Evolutionary conservation across 306 rosid species (phyloP), one percentile per base, ranked within the genome.

Genomic region (Cucumis hystrix): DNA sequence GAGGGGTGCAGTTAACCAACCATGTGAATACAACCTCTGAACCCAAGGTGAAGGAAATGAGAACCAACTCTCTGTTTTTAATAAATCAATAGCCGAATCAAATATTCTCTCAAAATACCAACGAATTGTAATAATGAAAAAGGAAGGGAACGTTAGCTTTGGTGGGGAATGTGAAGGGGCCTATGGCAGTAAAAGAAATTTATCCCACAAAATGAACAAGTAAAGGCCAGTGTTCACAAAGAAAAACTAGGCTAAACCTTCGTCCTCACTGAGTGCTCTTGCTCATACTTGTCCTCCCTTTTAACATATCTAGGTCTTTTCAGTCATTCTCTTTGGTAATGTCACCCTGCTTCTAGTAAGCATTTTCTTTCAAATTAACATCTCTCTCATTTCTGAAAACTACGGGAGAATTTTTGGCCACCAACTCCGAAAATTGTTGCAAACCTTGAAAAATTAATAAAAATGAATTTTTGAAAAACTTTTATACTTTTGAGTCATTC

Each of bases 231-330:
- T 17, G n/a, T 20, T 20, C 23, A 68, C 37, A 17, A 20, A 25
- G 13, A 5, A 55, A 56, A 60, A 33, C 49, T 82, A 0, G 37
- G 49, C 8, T 80, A 77, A 77, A 12, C 55, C 28, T 40, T 54
- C 0, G 57, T 62, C 85, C 45, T 79, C 47, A 21, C 69, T 1
- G 41, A 28, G 77, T 59, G 8, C 77, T 82, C 64, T 76, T 79
- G 54, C 67, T 84, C 55, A 71, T 79, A 63, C 2, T 61, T 2
- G 77, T 74, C 73, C 87, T 75, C 75, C 39, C 84, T 66, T 45
- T 20, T 63, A 81, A 67, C 67, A 76, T 84, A 72, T 82, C 84
- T 80, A 76, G 80, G 82, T 45, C 49, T 77, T 70, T 77, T 47
- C 52, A 62, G 52, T 74, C n/a, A 28, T 77, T 83, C 65, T 79